Evolutionary conservation across 495 filamentous ascomycete genomes (phyloP), one percentile per base, ranked within the genome.

Genomic region (Xanthoparmelia taractica): DNA sequence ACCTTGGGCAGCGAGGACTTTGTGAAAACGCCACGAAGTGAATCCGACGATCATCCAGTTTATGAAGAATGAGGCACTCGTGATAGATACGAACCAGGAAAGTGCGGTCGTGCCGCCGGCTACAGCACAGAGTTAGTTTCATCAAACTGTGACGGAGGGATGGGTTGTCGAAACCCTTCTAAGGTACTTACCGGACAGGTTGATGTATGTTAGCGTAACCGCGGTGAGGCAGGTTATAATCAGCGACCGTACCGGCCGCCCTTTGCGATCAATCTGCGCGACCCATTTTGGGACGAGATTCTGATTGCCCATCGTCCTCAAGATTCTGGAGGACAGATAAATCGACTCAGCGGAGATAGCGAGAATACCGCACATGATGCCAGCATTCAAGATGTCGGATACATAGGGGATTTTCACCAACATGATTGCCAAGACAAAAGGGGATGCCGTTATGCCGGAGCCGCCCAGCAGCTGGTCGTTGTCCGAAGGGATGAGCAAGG

Each of bases 21-120:
- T 64, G 23, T 65, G 72, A 58, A 76, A 75, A 4, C 68, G 69
- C 38, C 66, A 75, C 23, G 64, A 69, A 4, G 67, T 68, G 58
- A 73, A 61, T 1, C 66, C 31, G 45, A 76, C 70, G 27, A 73
- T 66, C 31, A 73, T 61, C 73, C 73, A 75, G 36, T 65, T 68
- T 33, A 71, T 66, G 50, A 76, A 74, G 63, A 68, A 76, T 4
- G 63, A 64, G 8, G 73, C 62, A 40, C 70, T 72, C 2, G 69
- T 66, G 17, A 74, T 74, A 6, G 67, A 61, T 13, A 69, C 63
- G 17, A 74, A 60, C 72, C 73, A 75, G 13, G 64, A 71, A 52
- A 72, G 56, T 11, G 66, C 66, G 3, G 61, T 61, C 12, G 59
- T 54, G 10, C 60, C 72, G 37, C 66, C 68, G 59, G 61, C 58